A percentile compares a stretch with the other conserved stretches of the same genome.
phyloP scores from a whole-genome alignment of 2,329 filamentous ascomycete genomes.

The Metarhizium album region DNA sequence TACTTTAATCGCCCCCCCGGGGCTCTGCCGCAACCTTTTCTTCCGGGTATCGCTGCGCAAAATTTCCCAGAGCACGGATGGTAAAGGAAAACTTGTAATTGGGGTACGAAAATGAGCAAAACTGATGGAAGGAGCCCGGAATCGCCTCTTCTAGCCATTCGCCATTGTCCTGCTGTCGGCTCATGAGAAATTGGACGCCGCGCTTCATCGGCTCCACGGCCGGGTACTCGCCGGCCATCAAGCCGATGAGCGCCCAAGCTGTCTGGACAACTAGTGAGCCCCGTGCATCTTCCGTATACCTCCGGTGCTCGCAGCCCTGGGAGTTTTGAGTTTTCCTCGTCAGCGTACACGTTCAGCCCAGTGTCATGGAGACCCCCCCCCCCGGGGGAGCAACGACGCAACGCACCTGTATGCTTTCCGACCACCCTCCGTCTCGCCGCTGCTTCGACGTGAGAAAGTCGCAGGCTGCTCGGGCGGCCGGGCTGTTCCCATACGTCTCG shows the following conservation, averaged over 20 bases:
- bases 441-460: conserved; percentile 81
- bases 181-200: conserved; percentile 71
- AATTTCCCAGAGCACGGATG: conserved; percentile 69
- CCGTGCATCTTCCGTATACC: too few relatives aligned
- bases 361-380: too few relatives aligned
- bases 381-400: too few relatives aligned
- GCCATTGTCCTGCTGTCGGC: conserved; percentile 72
- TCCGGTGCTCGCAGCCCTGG: too few relatives aligned
- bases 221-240: conserved; percentile 74
- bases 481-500: conserved; percentile 66
- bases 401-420: conserved; percentile 66
- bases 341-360: too few relatives aligned
- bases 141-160: conserved; percentile 94
- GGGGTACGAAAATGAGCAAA: conserved; percentile 95
- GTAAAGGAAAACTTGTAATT: conserved; percentile 98
- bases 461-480: conserved; percentile 23
- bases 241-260: conserved; percentile 72
- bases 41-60: too few relatives aligned
- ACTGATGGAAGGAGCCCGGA: conserved; percentile 97
- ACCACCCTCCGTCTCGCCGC: conserved; percentile 80
- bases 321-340: too few relatives aligned
- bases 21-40: too few relatives aligned
- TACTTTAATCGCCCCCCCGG: too few relatives aligned
- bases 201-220: conserved; percentile 58
- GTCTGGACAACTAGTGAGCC: conserved; percentile 64